Conservation (phyloP, 208 protist species). For the Lotmaria passim region DNA sequence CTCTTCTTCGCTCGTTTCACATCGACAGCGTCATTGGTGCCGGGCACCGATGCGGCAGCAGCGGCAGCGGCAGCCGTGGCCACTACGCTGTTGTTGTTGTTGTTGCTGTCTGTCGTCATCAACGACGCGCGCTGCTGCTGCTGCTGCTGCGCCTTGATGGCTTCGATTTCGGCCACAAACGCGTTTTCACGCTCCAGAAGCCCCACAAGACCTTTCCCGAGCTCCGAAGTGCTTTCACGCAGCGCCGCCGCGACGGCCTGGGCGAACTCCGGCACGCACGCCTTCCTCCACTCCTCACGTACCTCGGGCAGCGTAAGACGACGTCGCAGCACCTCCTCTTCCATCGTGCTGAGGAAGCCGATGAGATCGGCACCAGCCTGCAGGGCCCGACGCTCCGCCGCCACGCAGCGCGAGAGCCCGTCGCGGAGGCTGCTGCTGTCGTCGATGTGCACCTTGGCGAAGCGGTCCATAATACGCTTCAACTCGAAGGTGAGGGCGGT, state of each 20-base stretch:
- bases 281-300: slow-evolving; percentile 64
- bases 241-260: slow-evolving; percentile 35
- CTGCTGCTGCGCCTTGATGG: slow-evolving; percentile 9
- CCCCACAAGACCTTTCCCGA: slow-evolving; percentile 46
- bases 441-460: slow-evolving; percentile 57
- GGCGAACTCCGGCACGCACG: slow-evolving; percentile 49
- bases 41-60: neutral
- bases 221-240: slow-evolving; percentile 26
- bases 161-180: slow-evolving; percentile 24
- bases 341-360: slow-evolving; percentile 60
- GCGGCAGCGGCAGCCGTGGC: neutral
- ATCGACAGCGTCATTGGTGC: neutral
- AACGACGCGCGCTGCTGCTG: neutral
- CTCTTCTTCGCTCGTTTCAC: slow-evolving; percentile 6
- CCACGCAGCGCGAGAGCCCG: slow-evolving; percentile 40
- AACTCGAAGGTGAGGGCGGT: slow-evolving; percentile 41
- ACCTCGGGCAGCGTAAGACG: slow-evolving; percentile 55
- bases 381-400: slow-evolving; percentile 41
- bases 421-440: slow-evolving; percentile 33
- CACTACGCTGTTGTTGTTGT: too few relatives aligned
- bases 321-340: slow-evolving; percentile 42
- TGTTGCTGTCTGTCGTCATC: neutral
- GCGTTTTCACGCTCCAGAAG: slow-evolving; percentile 55
- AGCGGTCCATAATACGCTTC: slow-evolving; percentile 31
- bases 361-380: slow-evolving; percentile 42